Evolutionary conservation across 2,329 filamentous ascomycete genomes (phyloP), one percentile per base, ranked within the genome.

Genomic region (Macrophomina tecta): DNA sequence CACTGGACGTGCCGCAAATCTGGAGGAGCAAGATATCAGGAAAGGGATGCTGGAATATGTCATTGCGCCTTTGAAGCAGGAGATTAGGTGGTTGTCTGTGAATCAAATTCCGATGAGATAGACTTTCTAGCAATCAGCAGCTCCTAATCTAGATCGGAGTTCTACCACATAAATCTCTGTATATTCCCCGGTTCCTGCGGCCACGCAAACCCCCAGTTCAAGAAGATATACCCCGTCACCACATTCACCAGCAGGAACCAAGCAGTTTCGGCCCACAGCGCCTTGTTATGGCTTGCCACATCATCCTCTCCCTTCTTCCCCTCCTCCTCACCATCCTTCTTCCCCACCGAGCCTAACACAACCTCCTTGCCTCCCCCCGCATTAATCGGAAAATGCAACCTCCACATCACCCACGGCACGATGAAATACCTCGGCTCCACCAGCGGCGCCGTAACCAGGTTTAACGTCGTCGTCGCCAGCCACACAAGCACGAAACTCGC

Each of bases 371-470:
- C 51, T 12, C 46, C 32, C 28, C 60, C 62, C 83, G 78, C 55
- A 16, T 69, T 55, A 55, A 73, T 70, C 0, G 92, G 92, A 0
- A 96, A 81, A 73, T 96, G 86, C 7, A 98, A 80, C 0, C 95
- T 86, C 92, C 94, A 98, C 73, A 97, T 89, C 8, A 97, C 86
- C 93, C 93, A 99, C 0, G 94, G 94, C 12, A 97, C 84, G 75
- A 99, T 96, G 78, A 97, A 97, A 79, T 99, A 99, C 14, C 95
- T 87, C 14, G 95, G 95, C 77, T 99, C 95, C 9, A 99, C 94
- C 0, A 99, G 85, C 0, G 95, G 94, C 0, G 95, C 94, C 0
- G 93, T 95, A 65, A 97, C 81, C 12, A 99, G 86, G 0, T 92
- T 94, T 3, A 97, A 83, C 0, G 90, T 75, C 0, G 93, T 93